Conservation (phyloP, 2,329 filamentous ascomycete genomes). For the Phyllosticta paracitricarpa region DNA sequence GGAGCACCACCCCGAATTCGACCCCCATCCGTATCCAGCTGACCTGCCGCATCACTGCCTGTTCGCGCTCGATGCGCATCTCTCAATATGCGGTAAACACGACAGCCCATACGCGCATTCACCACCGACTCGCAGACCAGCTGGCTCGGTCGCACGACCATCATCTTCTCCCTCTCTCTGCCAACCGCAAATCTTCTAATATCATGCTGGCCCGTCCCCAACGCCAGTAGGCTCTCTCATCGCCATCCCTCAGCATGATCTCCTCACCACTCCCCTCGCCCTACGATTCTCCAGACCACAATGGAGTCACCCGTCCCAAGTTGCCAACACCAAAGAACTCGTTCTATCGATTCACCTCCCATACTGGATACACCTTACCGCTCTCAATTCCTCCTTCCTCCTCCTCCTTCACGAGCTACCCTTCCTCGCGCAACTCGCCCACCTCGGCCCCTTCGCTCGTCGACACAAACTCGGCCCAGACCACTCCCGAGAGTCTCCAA, state of each 20-base stretch:
- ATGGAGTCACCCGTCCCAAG: conserved; percentile 6
- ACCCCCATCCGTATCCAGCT: conserved; percentile 10
- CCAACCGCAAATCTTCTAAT: conserved; percentile 1
- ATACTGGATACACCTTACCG: background rate
- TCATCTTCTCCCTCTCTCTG: background rate
- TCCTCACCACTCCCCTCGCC: conserved; percentile 6
- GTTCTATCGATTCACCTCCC: conserved; percentile 4
- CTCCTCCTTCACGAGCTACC: conserved; percentile 19
- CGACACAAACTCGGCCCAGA: conserved; percentile 50
- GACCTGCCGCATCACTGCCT: conserved; percentile 12
- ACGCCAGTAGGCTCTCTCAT: conserved; percentile 7
- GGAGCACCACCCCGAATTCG: conserved; percentile 10
- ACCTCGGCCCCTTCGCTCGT: conserved; percentile 28
- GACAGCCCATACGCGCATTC: conserved; percentile 8
- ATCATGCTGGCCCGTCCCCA: conserved; percentile 10
- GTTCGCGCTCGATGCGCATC: conserved; percentile 12
- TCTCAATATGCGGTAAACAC: conserved; percentile 12
- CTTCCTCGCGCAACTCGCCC: conserved; percentile 31
- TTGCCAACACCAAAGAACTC: conserved; percentile 5
- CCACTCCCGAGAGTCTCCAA: conserved; percentile 54
- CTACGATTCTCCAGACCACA: conserved; percentile 9
- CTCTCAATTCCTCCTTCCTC: conserved; percentile 10
- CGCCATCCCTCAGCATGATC: conserved; percentile 8
- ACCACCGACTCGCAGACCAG: conserved; percentile 8
- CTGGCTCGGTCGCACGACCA: conserved; percentile 12